phyloP scores from a whole-genome alignment of 331 rosid species.

The Malus hybrid region DNA sequence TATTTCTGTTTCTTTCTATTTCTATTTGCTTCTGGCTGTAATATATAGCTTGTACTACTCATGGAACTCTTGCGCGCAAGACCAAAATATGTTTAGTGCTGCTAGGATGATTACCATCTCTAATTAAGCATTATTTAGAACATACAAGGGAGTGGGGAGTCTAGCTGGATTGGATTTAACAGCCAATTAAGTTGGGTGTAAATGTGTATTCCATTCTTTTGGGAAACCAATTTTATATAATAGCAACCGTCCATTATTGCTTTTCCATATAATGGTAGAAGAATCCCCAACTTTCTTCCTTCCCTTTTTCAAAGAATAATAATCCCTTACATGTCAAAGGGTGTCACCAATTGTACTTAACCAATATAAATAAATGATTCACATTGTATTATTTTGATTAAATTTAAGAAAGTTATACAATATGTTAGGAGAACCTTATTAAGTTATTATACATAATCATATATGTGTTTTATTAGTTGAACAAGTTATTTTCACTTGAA shows the following conservation, averaged over 20 bases:
- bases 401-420: neutral
- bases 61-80: neutral
- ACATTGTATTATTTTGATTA: neutral
- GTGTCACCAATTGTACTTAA: neutral
- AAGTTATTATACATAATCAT: neutral
- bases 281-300: neutral
- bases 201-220: slow-evolving; percentile 6
- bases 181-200: slow-evolving; percentile 5
- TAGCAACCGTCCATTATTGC: neutral
- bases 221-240: too few species aligned
- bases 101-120: neutral
- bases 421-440: neutral
- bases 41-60: neutral
- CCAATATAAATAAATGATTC: neutral
- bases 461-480: neutral
- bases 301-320: neutral
- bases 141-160: slow-evolving; percentile 9
- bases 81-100: neutral
- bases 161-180: slow-evolving; percentile 7
- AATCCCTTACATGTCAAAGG: neutral
- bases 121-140: neutral
- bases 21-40: neutral
- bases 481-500: neutral
- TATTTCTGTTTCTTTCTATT: neutral
- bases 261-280: neutral